Evolutionary conservation across 305 asterid species (phyloP), one percentile per base, ranked within the genome.

Genomic region (Plantago lanceolata): DNA sequence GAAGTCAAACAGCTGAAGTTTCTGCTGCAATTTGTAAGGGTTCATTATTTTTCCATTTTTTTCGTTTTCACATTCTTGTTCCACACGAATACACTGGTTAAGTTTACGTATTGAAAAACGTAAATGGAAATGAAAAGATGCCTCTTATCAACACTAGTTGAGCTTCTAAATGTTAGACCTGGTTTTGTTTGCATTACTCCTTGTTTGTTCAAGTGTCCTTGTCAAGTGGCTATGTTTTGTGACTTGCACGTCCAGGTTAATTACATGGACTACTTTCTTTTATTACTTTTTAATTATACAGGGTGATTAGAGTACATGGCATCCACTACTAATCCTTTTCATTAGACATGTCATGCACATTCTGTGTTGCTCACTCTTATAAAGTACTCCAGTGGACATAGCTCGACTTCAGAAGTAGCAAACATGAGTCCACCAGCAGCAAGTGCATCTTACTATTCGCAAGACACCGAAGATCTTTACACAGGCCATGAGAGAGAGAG

Each of bases 341-440:
- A 19, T 20, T 20, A 66, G 50, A 57, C 37, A 66, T 68, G 77
- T 68, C 51, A 31, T 57, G 63, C 82, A 78, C 79, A 69, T 68
- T 68, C 53, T 28, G 40, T 52, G 20, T 8, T 18, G n/a, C 4
- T 17, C 20, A 17, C 13, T 18, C 47, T 12, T 54, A 24, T 24
- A 74, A 68, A 59, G 65, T 49, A 59, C 47, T 28, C 11, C 52
- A 59, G 21, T 68, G 33, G 18, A 37, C 24, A 40, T 20, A 43
- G 21, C 59, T 19, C 5, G 6, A 1, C 55, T 15, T 14, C 57
- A 19, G 5, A 61, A 3, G 45, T 28, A 29, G 21, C 61, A 19
- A 56, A n/a, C 14, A 56, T 56, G 61, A 56, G 61, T 56, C 50
- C 67, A 19, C 16, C 58, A 19, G 8, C 35, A 72, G 45, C 20